Percentiles rank a stretch among this genome's conserved stretches.
phyloP scores from a whole-genome alignment of 1,139 yeast species.

The Saccharomyces hybrid region DNA sequence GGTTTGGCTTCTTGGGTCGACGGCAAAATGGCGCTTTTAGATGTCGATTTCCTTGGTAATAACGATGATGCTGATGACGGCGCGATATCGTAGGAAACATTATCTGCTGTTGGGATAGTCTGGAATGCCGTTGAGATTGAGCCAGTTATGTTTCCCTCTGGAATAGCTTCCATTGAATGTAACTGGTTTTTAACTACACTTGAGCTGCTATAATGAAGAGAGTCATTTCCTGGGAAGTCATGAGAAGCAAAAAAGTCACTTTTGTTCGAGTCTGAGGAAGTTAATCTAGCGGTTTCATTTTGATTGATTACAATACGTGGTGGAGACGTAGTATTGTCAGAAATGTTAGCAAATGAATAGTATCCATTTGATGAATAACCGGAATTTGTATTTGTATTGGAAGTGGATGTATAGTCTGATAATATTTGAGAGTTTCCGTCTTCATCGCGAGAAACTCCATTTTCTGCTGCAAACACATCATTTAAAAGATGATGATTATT shows the following conservation, averaged over 20 bases:
- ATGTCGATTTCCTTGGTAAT: not conserved
- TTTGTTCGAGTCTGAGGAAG: not conserved
- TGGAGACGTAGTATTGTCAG: conserved; percentile 30
- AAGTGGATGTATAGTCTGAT: conserved; percentile 21
- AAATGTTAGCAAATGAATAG: conserved; percentile 32
- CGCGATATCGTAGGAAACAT: conserved; percentile 23
- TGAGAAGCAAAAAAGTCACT: not conserved
- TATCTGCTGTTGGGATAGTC: conserved; percentile 25
- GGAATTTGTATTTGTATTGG: conserved; percentile 20
- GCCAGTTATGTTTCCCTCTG: conserved; percentile 8
- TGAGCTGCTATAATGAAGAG: not conserved
- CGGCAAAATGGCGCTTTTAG: not conserved
- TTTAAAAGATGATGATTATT: conserved; percentile 27
- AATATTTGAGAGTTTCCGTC: conserved; percentile 23
- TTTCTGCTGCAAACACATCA: conserved; percentile 8
- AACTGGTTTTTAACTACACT: conserved; percentile 1
- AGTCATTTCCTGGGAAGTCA: not conserved
- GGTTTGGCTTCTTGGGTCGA: not conserved
- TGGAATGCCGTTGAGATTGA: conserved; percentile 12
- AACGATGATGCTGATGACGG: conserved; percentile 5
- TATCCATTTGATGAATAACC: conserved; percentile 27
- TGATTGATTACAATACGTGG: conserved; percentile 3
- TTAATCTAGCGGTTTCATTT: not conserved
- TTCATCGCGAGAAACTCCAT: conserved; percentile 6
- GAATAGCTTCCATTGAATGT: conserved; percentile 11